A percentile compares a stretch with the other conserved stretches of the same genome.
Conservation (phyloP, 2,329 filamentous ascomycete species). For the Scedosporium boydii region DNA sequence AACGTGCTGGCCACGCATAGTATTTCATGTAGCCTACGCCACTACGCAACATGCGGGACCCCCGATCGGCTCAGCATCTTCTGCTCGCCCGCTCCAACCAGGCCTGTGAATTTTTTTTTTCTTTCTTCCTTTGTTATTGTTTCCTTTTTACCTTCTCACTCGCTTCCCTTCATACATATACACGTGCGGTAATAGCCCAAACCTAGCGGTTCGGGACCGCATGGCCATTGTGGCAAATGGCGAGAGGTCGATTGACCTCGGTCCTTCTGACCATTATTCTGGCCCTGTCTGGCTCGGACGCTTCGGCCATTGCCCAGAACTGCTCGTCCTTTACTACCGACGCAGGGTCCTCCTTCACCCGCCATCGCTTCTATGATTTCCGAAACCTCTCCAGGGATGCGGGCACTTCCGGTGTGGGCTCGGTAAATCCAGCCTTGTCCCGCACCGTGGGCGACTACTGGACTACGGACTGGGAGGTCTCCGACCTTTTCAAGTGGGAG, state of each 20-base stretch:
- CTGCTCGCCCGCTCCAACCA: no score
- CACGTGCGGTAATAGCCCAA: no score
- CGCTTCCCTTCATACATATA: no score
- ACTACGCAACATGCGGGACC: no score
- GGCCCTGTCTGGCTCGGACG: background rate
- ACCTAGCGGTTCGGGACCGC: no score
- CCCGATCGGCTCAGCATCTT: no score
- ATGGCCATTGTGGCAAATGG: no score
- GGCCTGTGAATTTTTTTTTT: no score
- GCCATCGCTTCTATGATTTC: constrained; percentile 1
- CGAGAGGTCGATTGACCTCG: background rate
- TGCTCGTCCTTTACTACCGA: background rate
- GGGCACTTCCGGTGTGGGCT: background rate
- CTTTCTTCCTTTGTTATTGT: no score
- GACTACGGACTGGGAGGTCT: background rate
- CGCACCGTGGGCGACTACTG: background rate
- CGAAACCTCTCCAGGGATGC: background rate
- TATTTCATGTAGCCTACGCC: no score
- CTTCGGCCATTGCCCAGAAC: background rate
- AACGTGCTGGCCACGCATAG: no score
- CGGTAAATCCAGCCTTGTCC: background rate
- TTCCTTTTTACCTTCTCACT: no score
- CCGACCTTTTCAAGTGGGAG: background rate
- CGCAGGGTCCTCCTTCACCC: background rate
- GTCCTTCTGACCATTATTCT: background rate